Base-by-base conservation (phyloP, 495 filamentous ascomycete genomes). In the Tirmania nivea region DNA sequence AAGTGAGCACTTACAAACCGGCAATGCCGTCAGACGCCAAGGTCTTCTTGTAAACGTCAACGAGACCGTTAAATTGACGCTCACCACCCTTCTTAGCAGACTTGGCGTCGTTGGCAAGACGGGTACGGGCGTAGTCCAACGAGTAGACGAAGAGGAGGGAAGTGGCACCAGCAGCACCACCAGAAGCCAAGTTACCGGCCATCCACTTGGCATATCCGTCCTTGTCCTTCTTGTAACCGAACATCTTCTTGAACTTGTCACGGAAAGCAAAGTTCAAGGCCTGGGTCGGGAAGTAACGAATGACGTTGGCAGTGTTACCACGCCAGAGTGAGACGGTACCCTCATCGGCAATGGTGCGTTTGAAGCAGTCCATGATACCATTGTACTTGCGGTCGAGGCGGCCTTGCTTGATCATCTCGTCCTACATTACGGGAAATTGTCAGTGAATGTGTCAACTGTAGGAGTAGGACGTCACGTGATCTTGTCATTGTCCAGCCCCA, bases 101-200 rank as follows among this genome's bases (percentile, higher is more conserved):
- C 86, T 97, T 97, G 70, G 84, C 84, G 69, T 97, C 90, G 80
- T 97, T 97, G 82, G 89, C 90, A 59, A 97, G 84, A 89, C 90
- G 90, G 68, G 90, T 97, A 94, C 90, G 90, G 74, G 90, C 90
- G 74, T 94, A 97, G 74, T 97, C 90, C 67, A 97, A 84, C 54
- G 90, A 97, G 84, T 97, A 97, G 78, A 97, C 90, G 79, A 97
- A 97, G 68, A 96, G 84, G 62, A 97, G 86, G 64, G 90, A 97
- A 69, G 90, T 96, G 72, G 90, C 90, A 94, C 90, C 90, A 69
- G 90, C 90, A 69, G 85, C 89, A 93, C 92, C 90, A 84, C 90
- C 90, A 66, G 90, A 97, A 69, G 90, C 89, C 73, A 97, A 77
- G 83, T 97, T 97, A 78, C 90, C 90, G 66, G 79, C 80, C 90